phyloP scores from a whole-genome alignment of 73 alveolate genomes.

The Paramecium biaurelia region DNA sequence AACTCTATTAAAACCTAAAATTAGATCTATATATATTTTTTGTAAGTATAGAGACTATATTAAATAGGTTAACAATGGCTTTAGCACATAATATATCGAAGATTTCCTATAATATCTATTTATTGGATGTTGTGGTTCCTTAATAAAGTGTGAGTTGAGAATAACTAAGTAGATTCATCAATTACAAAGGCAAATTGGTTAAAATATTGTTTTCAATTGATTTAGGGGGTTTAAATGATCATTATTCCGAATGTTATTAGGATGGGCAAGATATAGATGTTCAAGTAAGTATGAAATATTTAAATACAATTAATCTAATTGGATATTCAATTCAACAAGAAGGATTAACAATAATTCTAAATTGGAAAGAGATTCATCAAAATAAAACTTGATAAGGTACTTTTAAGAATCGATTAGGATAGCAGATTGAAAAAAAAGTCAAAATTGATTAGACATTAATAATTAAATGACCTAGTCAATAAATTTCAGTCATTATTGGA shows the following conservation, averaged over 20 bases:
- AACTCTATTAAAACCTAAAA: neutral
- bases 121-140: neutral
- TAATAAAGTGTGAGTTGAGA: neutral
- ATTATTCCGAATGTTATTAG: too few species aligned
- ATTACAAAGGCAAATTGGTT: neutral
- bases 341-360: neutral
- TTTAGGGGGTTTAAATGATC: too few species aligned
- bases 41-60: neutral
- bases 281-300: too few species aligned
- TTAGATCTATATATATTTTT: neutral
- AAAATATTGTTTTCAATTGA: too few species aligned
- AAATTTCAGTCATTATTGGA: neutral
- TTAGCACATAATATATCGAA: neutral
- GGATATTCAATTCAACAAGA: neutral
- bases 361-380: neutral
- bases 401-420: neutral
- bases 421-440: neutral
- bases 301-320: neutral
- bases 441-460: neutral
- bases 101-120: neutral
- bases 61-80: neutral
- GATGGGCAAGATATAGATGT: too few species aligned
- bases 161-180: neutral
- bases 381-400: neutral
- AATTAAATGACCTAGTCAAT: neutral